Base-by-base conservation (phyloP, 306 rosid genomes). In the Lablab purpureus region DNA sequence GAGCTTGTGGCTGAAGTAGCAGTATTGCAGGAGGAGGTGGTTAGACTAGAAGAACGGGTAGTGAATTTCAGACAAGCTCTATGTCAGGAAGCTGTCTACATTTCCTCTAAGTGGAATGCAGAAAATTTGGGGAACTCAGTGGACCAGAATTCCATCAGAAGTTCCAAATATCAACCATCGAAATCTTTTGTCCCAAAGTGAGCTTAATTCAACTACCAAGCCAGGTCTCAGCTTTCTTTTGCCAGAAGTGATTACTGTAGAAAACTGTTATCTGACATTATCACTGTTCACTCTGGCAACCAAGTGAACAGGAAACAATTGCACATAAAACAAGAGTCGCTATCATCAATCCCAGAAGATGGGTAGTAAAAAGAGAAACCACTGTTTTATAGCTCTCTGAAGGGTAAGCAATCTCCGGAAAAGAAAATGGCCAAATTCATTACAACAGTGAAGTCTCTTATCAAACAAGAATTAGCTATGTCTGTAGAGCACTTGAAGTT, bases 1-100 rank as follows among this genome's bases (percentile, higher is more conserved):
- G 97, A 91, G 81, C 97, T 94, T 80, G 91, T 94, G 13, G 97
- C 98, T 81, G 97, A 94, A 85, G 97, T 94, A 63, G 98, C 98
- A 64, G 97, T 94, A 67, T 80, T 94, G 71, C 97, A 94, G 85
- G 97, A 94, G 82, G 98, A 91, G 71, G 97, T 94, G 74, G 88
- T 92, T 60, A 75, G 93, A 81, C 77, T 92, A 55, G 97, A 94
- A 88, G 95, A 89, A 69, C 91, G 89, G 80, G 89, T 89, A 65
- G 98, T 92, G 80, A 92, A 85, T 88, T 91, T 92, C 69, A 85
- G 99, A 59, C 91, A 88, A 89, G 97, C 91, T 37, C 71, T 94
- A 11, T 92, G 91, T 77, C 97, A 92, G 78, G 93, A 94, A 86
- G 99, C 97, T 62, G 89, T 92, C 22, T 86, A 85, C 79, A 85